Conservation (phyloP, 208 protist genomes). For the Leishmania aethiopica region DNA sequence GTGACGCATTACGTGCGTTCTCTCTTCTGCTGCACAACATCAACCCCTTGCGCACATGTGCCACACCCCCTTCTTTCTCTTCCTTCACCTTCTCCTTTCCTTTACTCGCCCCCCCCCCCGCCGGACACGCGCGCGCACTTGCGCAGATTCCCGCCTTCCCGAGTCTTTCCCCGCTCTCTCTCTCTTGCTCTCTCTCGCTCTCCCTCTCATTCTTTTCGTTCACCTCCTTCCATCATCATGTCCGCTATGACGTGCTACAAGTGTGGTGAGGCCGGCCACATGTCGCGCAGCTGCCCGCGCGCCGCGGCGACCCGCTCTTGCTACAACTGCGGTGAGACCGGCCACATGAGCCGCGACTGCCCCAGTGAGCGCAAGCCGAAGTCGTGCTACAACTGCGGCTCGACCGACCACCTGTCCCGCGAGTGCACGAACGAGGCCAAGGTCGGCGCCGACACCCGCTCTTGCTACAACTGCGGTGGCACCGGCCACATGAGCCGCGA, state of each 20-base stretch:
- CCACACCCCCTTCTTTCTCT: background rate
- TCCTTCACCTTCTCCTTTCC: background rate
- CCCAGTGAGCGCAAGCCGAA: slow-evolving; percentile 46
- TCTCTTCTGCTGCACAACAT: background rate
- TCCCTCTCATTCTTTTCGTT: background rate
- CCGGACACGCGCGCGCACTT: background rate
- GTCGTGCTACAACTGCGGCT: slow-evolving; percentile 77
- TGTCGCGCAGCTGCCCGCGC: slow-evolving; percentile 58
- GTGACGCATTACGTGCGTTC: too few species aligned
- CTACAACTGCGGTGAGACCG: slow-evolving; percentile 62
- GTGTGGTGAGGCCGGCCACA: slow-evolving; percentile 66
- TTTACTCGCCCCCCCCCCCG: background rate
- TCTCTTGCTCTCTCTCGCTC: background rate
- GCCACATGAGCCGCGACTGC: slow-evolving; percentile 74
- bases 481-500: slow-evolving; percentile 75
- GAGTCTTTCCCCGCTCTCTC: background rate
- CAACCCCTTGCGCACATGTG: background rate
- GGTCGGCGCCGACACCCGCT: slow-evolving; percentile 49
- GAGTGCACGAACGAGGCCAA: slow-evolving; percentile 64
- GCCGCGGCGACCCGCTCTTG: slow-evolving; percentile 45
- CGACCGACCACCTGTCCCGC: slow-evolving; percentile 73
- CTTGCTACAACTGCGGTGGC: slow-evolving; percentile 73
- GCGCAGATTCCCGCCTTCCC: slow-evolving; percentile 11
- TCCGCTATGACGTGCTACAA: slow-evolving; percentile 65
- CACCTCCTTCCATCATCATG: slow-evolving; percentile 28